Evolutionary conservation across 2,329 filamentous ascomycete species (phyloP), one percentile per base, ranked within the genome.

Genomic region (Penicillium sp.): DNA sequence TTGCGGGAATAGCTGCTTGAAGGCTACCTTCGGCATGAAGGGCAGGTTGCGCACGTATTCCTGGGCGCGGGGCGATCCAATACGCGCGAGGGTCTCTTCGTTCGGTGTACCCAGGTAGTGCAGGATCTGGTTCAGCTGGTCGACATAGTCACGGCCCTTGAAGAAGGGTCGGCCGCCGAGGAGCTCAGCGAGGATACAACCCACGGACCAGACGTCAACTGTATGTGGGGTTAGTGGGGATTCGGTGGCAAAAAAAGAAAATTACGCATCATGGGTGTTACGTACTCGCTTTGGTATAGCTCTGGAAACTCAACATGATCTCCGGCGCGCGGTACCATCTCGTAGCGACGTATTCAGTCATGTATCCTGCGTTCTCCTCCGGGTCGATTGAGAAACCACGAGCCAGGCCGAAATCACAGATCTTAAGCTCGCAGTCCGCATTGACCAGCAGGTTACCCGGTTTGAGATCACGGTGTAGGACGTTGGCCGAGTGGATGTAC

Each of bases 231-330:
- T 38, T 43, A 38, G 45, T 9, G 38, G n/a, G 28, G 22, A 61
- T 48, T 30, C 22, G 38, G 33, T 33, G 16, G 9, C 44, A 48
- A 35, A 28, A 8, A 28, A n/a, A n/a, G n/a, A 26, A 31, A 49
- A 31, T 42, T 31, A 25, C 8, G 41, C 30, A 35, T 8, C 22
- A 22, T 4, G 22, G 36, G 37, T 41, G 26, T 49, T 40, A 93
- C 92, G 55, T 86, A 97, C 94, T 99, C 66, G 94, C 94, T 91
- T 99, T 99, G 69, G 94, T 99, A 77, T 99, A 99, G 80, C 91
- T 97, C 78, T 97, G 93, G 85, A 99, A 99, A 80, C 91, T 97
- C 75, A 99, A 80, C 94, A 99, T 99, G 67, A 99, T 99, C 77
- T 99, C 94, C 5, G 94, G 94, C 4, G 94, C 94, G 77, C 94